Evolutionary conservation across 257 asterid genomes (phyloP).

Genomic region (Nicotiana obtusifolia): DNA sequence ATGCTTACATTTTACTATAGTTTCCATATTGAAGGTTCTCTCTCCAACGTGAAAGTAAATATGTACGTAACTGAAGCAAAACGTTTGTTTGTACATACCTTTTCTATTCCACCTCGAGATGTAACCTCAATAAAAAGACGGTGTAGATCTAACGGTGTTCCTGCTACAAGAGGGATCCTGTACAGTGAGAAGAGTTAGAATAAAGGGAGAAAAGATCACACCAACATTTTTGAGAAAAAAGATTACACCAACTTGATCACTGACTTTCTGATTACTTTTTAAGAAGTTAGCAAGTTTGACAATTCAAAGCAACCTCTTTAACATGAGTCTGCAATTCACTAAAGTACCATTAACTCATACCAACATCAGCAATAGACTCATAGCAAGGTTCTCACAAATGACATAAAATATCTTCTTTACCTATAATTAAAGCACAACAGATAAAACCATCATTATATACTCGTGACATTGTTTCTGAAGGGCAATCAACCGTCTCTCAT

Average conservation of each 20-base stretch:
- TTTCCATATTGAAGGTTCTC: neutral
- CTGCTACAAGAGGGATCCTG: constrained; percentile 83
- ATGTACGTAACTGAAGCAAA: neutral
- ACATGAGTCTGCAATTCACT: neutral
- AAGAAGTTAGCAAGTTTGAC: neutral
- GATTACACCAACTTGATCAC: neutral
- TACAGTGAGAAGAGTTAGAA: constrained; percentile 15
- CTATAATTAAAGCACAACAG: neutral
- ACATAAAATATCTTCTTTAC: neutral
- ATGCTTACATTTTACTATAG: neutral
- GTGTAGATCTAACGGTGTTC: constrained; percentile 68
- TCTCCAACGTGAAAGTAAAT: neutral
- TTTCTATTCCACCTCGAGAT: constrained; percentile 88
- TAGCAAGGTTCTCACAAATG: neutral
- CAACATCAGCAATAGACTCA: neutral
- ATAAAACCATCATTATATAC: neutral
- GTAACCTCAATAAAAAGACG: constrained; percentile 86
- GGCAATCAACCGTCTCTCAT: neutral
- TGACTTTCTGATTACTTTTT: neutral
- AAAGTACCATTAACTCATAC: neutral
- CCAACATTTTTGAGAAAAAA: neutral
- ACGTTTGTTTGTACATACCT: constrained; percentile 36
- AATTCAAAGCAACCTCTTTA: neutral
- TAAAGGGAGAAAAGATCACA: constrained; percentile 4
- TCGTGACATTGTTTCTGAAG: neutral